Conservation (phyloP, 1,139 yeast species). For the Saccharomyces hybrid region DNA sequence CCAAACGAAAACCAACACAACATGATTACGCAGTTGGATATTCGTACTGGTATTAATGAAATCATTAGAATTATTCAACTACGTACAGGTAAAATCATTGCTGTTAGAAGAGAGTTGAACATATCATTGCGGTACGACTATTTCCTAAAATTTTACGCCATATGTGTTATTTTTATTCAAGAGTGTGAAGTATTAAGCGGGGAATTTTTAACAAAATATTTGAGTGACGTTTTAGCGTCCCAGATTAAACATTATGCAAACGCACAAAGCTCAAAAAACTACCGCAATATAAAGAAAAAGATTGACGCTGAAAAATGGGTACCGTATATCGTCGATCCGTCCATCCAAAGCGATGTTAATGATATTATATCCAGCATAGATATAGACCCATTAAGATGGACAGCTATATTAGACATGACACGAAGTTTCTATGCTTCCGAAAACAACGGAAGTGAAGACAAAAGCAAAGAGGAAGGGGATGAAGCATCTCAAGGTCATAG, state of each 20-base stretch:
- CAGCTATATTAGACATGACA: slow-evolving; percentile 33
- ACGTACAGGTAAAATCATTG: slow-evolving; percentile 69
- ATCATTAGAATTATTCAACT: slow-evolving; percentile 70
- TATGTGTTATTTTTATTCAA: slow-evolving; percentile 61
- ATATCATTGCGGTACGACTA: slow-evolving; percentile 47
- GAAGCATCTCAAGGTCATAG: slow-evolving; percentile 27
- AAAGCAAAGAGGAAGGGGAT: neutral
- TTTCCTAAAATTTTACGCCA: slow-evolving; percentile 59
- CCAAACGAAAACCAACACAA: slow-evolving; percentile 29
- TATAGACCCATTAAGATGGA: slow-evolving; percentile 48
- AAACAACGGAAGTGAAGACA: slow-evolving; percentile 3
- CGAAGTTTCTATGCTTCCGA: slow-evolving; percentile 5
- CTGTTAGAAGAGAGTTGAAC: slow-evolving; percentile 69
- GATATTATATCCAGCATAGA: slow-evolving; percentile 47
- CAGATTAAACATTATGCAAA: slow-evolving; percentile 58
- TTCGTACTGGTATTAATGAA: slow-evolving; percentile 43
- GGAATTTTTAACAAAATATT: slow-evolving; percentile 51
- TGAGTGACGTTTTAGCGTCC: slow-evolving; percentile 59
- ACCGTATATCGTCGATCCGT: slow-evolving; percentile 47
- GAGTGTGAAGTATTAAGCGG: slow-evolving; percentile 87
- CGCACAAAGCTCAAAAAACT: slow-evolving; percentile 47
- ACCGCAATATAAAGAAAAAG: slow-evolving; percentile 38
- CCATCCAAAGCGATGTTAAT: slow-evolving; percentile 47
- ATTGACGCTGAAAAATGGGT: slow-evolving; percentile 77
- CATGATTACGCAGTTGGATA: slow-evolving; percentile 53